Evolutionary conservation across 1,284 basidiomycete species (phyloP).

Genomic region (Filobasidium uniguttulatum): DNA sequence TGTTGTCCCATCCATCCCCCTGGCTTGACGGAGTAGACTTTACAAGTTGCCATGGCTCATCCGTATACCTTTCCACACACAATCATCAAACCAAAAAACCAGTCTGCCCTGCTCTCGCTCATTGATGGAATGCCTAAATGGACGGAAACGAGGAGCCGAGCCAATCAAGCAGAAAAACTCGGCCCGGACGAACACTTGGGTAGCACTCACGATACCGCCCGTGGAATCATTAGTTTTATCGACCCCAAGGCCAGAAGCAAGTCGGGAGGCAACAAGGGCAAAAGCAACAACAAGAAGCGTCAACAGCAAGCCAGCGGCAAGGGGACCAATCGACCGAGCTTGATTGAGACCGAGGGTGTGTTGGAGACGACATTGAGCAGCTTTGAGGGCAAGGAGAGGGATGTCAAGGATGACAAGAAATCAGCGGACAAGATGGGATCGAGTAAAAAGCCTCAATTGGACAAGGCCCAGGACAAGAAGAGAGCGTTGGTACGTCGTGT

Average conservation of each 20-base stretch:
- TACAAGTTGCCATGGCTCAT: background rate
- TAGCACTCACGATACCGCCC: background rate
- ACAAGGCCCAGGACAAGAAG: background rate
- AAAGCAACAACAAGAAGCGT: background rate
- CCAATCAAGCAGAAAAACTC: background rate
- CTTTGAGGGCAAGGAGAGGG: background rate
- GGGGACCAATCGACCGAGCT: background rate
- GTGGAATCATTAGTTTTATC: background rate
- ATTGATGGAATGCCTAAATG: constrained; percentile 1
- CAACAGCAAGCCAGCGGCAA: background rate
- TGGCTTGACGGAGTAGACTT: too few relatives aligned
- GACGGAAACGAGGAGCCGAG: background rate
- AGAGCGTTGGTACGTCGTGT: background rate
- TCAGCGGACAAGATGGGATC: background rate
- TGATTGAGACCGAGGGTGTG: background rate
- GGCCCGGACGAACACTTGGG: background rate
- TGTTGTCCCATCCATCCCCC: background rate
- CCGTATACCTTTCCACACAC: background rate
- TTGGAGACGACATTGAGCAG: background rate
- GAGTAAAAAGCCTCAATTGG: background rate
- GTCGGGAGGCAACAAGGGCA: background rate
- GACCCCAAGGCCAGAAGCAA: background rate
- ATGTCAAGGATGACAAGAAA: background rate
- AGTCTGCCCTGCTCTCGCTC: background rate
- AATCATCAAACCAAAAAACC: too few relatives aligned